phyloP scores from a whole-genome alignment of 2,329 filamentous ascomycete genomes.

The Tolypocladium ovalisporum region DNA sequence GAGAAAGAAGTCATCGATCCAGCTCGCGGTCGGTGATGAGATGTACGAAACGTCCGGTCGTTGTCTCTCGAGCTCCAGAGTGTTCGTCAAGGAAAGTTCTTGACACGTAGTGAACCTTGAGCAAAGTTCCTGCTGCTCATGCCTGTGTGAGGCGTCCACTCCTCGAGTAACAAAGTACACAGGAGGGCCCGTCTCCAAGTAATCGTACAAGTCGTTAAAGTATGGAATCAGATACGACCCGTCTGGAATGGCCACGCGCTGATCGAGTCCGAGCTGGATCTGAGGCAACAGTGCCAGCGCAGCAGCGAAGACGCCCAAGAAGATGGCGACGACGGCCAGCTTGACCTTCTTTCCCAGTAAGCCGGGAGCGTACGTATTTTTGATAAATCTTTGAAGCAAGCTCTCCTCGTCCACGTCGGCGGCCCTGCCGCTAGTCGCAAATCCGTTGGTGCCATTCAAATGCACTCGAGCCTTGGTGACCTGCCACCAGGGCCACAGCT shows the following conservation, averaged over 20 bases:
- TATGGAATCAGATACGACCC: constrained; percentile 93
- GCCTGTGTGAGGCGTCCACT: constrained; percentile 65
- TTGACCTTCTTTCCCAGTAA: constrained; percentile 76
- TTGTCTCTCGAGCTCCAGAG: constrained; percentile 90
- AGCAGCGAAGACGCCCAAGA: constrained; percentile 79
- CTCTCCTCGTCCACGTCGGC: constrained; percentile 79
- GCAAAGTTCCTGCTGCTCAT: constrained; percentile 76
- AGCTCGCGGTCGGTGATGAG: constrained; percentile 78
- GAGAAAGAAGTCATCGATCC: constrained; percentile 92
- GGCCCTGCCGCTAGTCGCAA: constrained; percentile 39
- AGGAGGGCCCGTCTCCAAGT: constrained; percentile 82
- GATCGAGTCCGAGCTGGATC: constrained; percentile 80
- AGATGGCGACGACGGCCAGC: constrained; percentile 62
- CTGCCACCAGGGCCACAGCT: constrained; percentile 84
- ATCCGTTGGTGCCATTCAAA: constrained; percentile 46
- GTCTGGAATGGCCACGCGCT: constrained; percentile 85
- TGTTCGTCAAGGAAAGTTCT: constrained; percentile 71
- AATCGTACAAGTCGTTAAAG: constrained; percentile 91
- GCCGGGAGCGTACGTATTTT: constrained; percentile 75
- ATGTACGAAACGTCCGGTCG: constrained; percentile 81
- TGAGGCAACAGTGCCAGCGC: constrained; percentile 76
- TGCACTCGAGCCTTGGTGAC: constrained; percentile 64
- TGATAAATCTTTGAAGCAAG: constrained; percentile 74
- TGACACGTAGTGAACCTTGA: constrained; percentile 86
- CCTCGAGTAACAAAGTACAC: constrained; percentile 90